phyloP scores from a whole-genome alignment of 108 stramenopile genomes.

The Stephanodiscus triporus region DNA sequence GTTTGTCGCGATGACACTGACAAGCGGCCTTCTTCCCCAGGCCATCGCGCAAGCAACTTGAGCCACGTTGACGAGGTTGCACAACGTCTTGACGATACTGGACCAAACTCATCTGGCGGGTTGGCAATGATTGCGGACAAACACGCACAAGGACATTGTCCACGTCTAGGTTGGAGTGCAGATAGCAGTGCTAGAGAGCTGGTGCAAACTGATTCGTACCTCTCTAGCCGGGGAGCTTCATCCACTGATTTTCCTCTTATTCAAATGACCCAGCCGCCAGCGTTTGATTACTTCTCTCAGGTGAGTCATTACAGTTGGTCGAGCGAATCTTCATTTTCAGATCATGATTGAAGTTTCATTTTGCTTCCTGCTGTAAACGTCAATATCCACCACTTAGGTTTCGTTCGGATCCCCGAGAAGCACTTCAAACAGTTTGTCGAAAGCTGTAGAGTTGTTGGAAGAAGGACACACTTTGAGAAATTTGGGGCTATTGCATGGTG shows the following conservation, averaged over 20 bases:
- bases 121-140: not conserved
- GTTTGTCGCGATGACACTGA: not conserved
- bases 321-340: not conserved
- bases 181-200: not conserved
- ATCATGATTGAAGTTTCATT: not conserved
- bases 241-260: slow-evolving; percentile 5
- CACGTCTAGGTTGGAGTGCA: not conserved
- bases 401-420: not conserved
- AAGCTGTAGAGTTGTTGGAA: not conserved
- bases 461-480: not conserved
- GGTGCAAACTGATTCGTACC: not conserved
- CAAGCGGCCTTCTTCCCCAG: not conserved
- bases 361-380: not conserved
- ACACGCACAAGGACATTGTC: not conserved
- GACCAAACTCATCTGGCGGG: not conserved
- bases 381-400: not conserved
- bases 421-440: not conserved
- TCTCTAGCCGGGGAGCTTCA: not conserved
- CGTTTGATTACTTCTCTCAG: slow-evolving; percentile 40
- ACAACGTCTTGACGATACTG: not conserved
- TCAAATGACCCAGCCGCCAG: slow-evolving; percentile 31
- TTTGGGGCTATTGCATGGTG: not conserved
- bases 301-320: slow-evolving; percentile 8
- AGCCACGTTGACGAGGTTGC: not conserved
- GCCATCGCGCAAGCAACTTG: not conserved